These are phyloP conservation scores for Trichoderma virens DNA, from an alignment of 495 filamentous ascomycete genomes.

Conservation along the genomic window DNA sequence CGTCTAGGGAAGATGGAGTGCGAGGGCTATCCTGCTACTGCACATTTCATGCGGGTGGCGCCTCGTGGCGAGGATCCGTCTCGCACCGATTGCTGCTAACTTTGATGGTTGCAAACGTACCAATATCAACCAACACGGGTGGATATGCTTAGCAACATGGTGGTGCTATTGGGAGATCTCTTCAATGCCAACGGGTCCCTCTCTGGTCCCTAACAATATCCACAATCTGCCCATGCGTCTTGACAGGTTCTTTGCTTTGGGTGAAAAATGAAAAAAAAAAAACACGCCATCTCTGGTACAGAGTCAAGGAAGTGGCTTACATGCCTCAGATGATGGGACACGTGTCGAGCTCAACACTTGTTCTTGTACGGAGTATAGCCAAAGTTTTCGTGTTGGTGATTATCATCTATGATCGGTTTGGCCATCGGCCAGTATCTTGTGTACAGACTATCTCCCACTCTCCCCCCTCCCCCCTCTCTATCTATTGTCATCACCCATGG, in stretches of 20 bases:
- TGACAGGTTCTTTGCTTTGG: background rate
- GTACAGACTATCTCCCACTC: background rate
- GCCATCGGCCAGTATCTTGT: too few species aligned
- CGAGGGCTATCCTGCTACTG: background rate
- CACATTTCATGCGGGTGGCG: background rate
- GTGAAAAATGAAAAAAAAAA: background rate
- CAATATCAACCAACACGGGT: background rate
- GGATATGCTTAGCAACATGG: background rate
- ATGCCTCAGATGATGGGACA: background rate
- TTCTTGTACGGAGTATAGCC: background rate
- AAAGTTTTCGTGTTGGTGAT: too few species aligned
- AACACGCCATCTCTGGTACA: background rate
- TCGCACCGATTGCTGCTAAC: background rate
- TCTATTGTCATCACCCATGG: background rate
- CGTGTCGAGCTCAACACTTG: background rate
- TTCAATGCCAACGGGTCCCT: background rate
- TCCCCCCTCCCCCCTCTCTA: background rate
- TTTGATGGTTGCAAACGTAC: background rate
- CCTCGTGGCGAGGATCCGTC: background rate
- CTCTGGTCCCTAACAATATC: background rate
- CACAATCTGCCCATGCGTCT: background rate
- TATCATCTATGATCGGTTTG: too few species aligned
- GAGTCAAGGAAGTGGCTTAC: background rate
- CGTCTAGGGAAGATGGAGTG: too few species aligned
- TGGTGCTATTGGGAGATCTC: conserved; percentile 1